Evolutionary conservation across 2,329 filamentous ascomycete species (phyloP), one percentile per base, ranked within the genome.

Genomic region (Penicillium sp.): DNA sequence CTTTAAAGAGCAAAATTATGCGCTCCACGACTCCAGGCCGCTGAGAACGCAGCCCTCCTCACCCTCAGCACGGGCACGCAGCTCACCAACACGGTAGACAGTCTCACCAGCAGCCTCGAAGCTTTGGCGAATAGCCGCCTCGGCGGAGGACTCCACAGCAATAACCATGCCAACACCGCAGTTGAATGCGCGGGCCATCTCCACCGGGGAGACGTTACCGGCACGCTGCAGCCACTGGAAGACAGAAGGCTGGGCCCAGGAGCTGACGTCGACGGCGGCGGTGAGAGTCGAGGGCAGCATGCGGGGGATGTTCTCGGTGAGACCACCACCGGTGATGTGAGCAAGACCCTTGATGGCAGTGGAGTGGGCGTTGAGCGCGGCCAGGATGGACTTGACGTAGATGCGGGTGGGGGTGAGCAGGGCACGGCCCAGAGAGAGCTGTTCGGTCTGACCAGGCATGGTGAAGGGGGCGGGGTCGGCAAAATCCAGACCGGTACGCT

Each of bases 171-270:
- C 95, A 48, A 99, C 81, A 54, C 95, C 95, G 7, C 90, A 93
- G 81, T 99, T 99, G 85, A 97, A 98, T 1, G 93, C 95, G 60
- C 93, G 85, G 55, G 89, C 92, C 85, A 98, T 96, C 80, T 99
- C 95, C 10, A 81, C 73, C 1, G 88, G 83, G 56, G 84, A 85
- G 35, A 98, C 88, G 62, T 90, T 89, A 49, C 86, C 86, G 11
- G 81, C 82, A 66, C 82, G 78, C 80, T 93, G 92, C 70, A 99
- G 84, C 95, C 95, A 99, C 71, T 84, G 83, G 81, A 98, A 95
- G 4, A 97, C 90, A 1, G 85, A 80, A 0, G 91, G 92, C 46
- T 93, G 83, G 28, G 86, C 76, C 92, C 93, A 99, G 1, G 85
- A 79, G 45, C 82, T 80, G 51, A 90, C 90, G 70, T 97, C 90